A percentile compares a stretch with the other conserved stretches of the same genome.
Conservation (phyloP, 768 basidiomycete genomes). For the Cystoderma amianthinum region DNA sequence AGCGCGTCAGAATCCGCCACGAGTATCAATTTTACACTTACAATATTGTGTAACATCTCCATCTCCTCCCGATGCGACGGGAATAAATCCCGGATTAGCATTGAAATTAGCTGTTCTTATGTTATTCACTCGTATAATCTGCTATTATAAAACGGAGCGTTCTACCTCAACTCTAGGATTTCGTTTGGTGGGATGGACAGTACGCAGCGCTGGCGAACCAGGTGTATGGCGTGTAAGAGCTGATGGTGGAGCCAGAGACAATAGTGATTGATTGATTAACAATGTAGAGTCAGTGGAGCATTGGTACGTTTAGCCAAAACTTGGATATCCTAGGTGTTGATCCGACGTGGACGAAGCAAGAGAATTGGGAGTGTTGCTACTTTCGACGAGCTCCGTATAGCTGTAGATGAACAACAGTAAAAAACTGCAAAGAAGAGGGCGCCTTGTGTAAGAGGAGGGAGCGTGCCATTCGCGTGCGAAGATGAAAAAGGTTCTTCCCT, state of each 20-base stretch:
- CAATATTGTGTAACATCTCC: slow-evolving; percentile 35
- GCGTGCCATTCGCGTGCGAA: too few species aligned
- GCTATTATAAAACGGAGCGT: slow-evolving; percentile 1
- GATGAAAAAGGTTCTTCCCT: too few species aligned
- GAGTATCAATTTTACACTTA: slow-evolving; percentile 17
- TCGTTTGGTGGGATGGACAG: slow-evolving; percentile 33
- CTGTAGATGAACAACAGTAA: too few species aligned
- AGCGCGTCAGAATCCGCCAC: neutral
- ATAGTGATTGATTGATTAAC: slow-evolving; percentile 32
- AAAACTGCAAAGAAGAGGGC: too few species aligned
- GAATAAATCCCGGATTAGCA: slow-evolving; percentile 38
- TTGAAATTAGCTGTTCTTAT: slow-evolving; percentile 30
- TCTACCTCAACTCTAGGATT: slow-evolving; percentile 48
- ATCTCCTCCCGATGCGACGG: slow-evolving; percentile 44
- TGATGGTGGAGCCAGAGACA: slow-evolving; percentile 31
- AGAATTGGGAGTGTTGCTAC: too few species aligned
- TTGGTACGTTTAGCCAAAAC: too few species aligned
- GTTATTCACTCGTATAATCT: neutral
- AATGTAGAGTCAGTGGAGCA: too few species aligned
- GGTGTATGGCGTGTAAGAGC: slow-evolving; percentile 38
- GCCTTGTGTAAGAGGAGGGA: too few species aligned
- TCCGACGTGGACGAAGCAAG: too few species aligned
- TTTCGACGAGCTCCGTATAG: too few species aligned
- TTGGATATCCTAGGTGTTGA: too few species aligned
- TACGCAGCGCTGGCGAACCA: slow-evolving; percentile 45